Conservation (phyloP, 805 yeast species). For the Pichia nakasei region DNA sequence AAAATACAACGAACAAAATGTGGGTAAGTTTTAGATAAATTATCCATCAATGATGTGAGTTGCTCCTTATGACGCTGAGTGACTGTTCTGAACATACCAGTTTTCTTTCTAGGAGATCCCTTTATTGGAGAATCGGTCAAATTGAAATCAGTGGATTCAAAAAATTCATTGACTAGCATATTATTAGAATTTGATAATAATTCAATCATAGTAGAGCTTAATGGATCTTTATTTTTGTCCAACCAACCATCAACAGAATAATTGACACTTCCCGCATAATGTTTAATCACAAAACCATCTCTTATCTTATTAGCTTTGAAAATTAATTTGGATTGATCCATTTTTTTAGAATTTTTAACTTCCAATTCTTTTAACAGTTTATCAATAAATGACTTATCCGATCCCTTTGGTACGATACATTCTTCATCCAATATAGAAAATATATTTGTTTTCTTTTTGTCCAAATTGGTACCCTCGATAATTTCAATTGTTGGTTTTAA, state of each 20-base stretch:
- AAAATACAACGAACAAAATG: constrained; percentile 94
- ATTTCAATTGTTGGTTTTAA: constrained; percentile 89
- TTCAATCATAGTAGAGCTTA: constrained; percentile 63
- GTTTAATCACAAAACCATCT: constrained; percentile 75
- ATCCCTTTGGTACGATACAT: constrained; percentile 86
- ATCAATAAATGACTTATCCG: constrained; percentile 74
- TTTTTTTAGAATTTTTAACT: constrained; percentile 19
- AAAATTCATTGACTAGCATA: constrained; percentile 46
- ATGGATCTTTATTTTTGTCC: constrained; percentile 88
- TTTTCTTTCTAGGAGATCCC: constrained; percentile 15
- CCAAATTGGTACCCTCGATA: constrained; percentile 57
- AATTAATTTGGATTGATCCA: constrained; percentile 27
- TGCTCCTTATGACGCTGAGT: constrained; percentile 88
- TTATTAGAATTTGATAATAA: constrained; percentile 53
- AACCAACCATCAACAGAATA: constrained; percentile 90
- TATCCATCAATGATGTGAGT: constrained; percentile 58
- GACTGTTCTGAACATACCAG: constrained; percentile 58
- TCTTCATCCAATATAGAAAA: constrained; percentile 88
- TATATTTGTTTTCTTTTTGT: constrained; percentile 52
- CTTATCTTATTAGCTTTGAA: constrained; percentile 67
- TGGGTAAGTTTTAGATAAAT: constrained; percentile 75
- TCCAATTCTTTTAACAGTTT: constrained; percentile 66
- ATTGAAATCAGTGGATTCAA: constrained; percentile 22
- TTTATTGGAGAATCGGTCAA: constrained; percentile 24
- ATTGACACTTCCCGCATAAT: constrained; percentile 96